Base-by-base conservation (phyloP, 2,329 filamentous ascomycete species). In the Teratosphaeria zuluensis region DNA sequence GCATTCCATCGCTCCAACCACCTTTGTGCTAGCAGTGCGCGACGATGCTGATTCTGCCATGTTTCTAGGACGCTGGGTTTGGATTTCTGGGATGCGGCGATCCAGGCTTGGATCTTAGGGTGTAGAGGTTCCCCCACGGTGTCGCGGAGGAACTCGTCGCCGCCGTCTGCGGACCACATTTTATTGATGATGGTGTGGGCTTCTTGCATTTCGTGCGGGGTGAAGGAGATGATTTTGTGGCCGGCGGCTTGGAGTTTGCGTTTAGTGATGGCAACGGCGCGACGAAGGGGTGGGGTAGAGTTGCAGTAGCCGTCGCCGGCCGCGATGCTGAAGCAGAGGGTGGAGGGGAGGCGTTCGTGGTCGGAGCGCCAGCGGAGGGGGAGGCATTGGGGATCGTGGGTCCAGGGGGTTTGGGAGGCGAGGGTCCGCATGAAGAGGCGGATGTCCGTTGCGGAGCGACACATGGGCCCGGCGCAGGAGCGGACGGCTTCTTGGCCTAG, bases 1-100 rank as follows among this genome's bases (percentile, higher is more conserved):
- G 51, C 54, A 24, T 63, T 51, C 62, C 62, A 63, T 14, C 62
- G 52, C 54, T 60, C 52, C 46, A 56, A 33, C 62, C 62, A 63
- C 48, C 46, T 54, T 24, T 61, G 56, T 7, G 60, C 59, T 19
- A 63, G 42, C 46, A 55, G 16, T 1, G 55, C 54, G 11, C 62
- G 38, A 1, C 51, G 56, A 21, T 60, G 51, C 54, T 63, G 62
- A 31, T 56, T 58, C 35, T 57, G 54, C 62, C 62, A 63, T 12
- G 58, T 63, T 16, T 62, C 60, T 14, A 57, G 59, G 1, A 60
- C 62, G 60, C n/a, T 57, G 42, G 28, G 52, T 57, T 9, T 57
- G 53, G 3, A 53, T 58, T 32, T 58, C 61, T n/a, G 58, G 58
- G n/a, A 63, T 42, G 58, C 62, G 60, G 16, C 7, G 38, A 21